Percentiles rank a stretch among this genome's conserved stretches.
Evolutionary conservation across 2,329 filamentous ascomycete genomes (phyloP).

Genomic region (Penicillium sp.): DNA sequence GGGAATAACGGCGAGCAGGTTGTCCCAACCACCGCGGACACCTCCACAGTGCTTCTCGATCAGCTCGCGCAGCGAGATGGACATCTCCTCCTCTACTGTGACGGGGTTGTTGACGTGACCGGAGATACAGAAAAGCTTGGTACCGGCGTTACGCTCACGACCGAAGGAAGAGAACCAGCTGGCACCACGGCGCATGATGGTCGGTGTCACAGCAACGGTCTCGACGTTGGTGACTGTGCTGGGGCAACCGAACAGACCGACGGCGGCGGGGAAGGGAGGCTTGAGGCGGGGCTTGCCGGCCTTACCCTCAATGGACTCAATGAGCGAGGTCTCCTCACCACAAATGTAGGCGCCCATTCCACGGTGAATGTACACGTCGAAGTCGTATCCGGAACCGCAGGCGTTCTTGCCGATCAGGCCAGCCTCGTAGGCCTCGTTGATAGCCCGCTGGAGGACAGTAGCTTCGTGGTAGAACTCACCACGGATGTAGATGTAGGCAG

Average conservation of each 20-base stretch:
- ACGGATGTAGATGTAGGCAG: slow-evolving; percentile 98
- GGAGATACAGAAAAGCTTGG: slow-evolving; percentile 96
- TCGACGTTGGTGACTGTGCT: slow-evolving; percentile 98
- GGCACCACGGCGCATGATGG: slow-evolving; percentile 84
- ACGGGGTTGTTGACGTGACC: slow-evolving; percentile 97
- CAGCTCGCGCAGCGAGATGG: slow-evolving; percentile 85
- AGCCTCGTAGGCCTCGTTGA: slow-evolving; percentile 92
- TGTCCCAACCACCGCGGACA: slow-evolving; percentile 94
- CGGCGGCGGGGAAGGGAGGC: slow-evolving; percentile 94
- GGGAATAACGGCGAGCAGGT: slow-evolving; percentile 87
- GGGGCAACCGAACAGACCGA: slow-evolving; percentile 95
- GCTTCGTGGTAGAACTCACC: slow-evolving; percentile 97
- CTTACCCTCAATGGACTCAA: slow-evolving; percentile 97
- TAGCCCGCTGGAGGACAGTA: slow-evolving; percentile 82
- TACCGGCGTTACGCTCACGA: slow-evolving; percentile 90
- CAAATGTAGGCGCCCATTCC: slow-evolving; percentile 97
- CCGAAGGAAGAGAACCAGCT: slow-evolving; percentile 91
- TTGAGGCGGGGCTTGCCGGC: slow-evolving; percentile 96
- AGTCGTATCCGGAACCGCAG: slow-evolving; percentile 92
- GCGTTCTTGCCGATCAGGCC: slow-evolving; percentile 97
- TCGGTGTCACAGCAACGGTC: slow-evolving; percentile 88
- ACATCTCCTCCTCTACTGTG: slow-evolving; percentile 99
- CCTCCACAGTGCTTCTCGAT: slow-evolving; percentile 98
- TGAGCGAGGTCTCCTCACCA: slow-evolving; percentile 94
- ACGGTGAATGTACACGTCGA: slow-evolving; percentile 92